Percentiles rank a stretch among this genome's conserved stretches.
Evolutionary conservation across 192 early-diverging fungal species (phyloP).

Genomic region (Linnemannia elongata): DNA sequence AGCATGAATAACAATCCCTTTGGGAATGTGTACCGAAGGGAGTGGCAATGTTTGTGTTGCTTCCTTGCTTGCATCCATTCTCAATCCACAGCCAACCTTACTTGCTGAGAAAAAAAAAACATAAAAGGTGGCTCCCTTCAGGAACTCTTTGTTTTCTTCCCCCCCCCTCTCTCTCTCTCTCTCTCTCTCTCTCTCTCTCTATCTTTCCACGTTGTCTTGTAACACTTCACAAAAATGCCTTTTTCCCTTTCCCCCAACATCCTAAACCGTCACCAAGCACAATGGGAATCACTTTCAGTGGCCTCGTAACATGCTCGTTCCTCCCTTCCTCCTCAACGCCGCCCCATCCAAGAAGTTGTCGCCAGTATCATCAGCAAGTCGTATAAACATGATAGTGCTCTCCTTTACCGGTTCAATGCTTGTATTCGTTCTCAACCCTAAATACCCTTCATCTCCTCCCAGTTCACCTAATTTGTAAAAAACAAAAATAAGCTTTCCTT

Average conservation of each 20-base stretch:
- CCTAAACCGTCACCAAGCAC: neutral
- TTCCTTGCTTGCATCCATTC: neutral
- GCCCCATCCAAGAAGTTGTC: neutral
- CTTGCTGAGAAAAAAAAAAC: neutral
- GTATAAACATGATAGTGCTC: neutral
- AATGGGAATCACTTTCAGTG: neutral
- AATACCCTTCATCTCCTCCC: neutral
- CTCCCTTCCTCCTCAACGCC: neutral
- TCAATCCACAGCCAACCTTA: too few species aligned
- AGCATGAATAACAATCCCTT: neutral
- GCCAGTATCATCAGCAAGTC: neutral
- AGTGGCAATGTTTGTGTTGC: neutral
- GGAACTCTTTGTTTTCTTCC: neutral
- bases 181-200: neutral
- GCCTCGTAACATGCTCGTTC: too few species aligned
- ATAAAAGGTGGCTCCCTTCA: neutral
- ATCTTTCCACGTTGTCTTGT: neutral
- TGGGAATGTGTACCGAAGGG: neutral
- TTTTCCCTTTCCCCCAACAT: neutral
- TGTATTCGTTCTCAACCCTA: neutral
- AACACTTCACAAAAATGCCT: neutral
- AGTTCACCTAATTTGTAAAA: neutral
- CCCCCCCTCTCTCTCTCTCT: neutral
- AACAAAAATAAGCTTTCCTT: too few species aligned
- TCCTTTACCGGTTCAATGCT: neutral